Evolutionary conservation across 768 basidiomycete genomes (phyloP).

Genomic region (Brasilioporus rufonigricans): DNA sequence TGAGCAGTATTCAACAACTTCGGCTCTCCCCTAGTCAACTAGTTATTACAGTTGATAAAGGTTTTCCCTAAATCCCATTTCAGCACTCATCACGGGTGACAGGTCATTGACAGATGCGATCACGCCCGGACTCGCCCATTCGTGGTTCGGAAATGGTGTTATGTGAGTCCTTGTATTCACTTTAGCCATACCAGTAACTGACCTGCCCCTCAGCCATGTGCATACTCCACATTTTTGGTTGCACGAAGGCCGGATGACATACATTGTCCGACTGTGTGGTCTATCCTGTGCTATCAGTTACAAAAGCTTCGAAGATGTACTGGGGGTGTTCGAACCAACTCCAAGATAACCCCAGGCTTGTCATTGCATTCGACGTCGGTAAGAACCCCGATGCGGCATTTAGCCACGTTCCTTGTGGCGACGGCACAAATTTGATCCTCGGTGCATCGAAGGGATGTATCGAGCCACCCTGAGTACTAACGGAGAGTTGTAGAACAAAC

Average conservation of each 20-base stretch:
- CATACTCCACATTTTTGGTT: slow-evolving; percentile 83
- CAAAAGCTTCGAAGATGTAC: slow-evolving; percentile 64
- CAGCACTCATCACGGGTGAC: slow-evolving; percentile 84
- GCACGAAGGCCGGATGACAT: slow-evolving; percentile 94
- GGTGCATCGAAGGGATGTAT: slow-evolving; percentile 39
- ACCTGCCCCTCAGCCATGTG: slow-evolving; percentile 46
- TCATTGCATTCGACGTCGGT: slow-evolving; percentile 68
- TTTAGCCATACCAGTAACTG: background rate
- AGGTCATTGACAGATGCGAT: slow-evolving; percentile 84
- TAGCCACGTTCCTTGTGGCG: slow-evolving; percentile 75
- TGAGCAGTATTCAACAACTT: too few species aligned
- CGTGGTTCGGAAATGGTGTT: slow-evolving; percentile 92
- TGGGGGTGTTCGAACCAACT: slow-evolving; percentile 54
- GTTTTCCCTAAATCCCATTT: background rate
- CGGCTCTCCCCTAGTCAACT: too few species aligned
- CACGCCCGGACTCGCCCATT: slow-evolving; percentile 83
- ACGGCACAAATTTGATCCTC: slow-evolving; percentile 88
- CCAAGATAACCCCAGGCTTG: slow-evolving; percentile 77
- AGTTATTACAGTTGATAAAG: too few species aligned
- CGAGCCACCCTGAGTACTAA: background rate
- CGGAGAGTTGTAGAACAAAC: slow-evolving; percentile 39
- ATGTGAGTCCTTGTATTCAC: slow-evolving; percentile 45
- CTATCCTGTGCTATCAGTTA: slow-evolving; percentile 79
- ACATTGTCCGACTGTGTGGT: slow-evolving; percentile 81
- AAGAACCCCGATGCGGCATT: slow-evolving; percentile 83